These are phyloP conservation scores for Wickerhamiella dianesei DNA, from an alignment of 805 yeast species.

Conservation along the genomic window DNA sequence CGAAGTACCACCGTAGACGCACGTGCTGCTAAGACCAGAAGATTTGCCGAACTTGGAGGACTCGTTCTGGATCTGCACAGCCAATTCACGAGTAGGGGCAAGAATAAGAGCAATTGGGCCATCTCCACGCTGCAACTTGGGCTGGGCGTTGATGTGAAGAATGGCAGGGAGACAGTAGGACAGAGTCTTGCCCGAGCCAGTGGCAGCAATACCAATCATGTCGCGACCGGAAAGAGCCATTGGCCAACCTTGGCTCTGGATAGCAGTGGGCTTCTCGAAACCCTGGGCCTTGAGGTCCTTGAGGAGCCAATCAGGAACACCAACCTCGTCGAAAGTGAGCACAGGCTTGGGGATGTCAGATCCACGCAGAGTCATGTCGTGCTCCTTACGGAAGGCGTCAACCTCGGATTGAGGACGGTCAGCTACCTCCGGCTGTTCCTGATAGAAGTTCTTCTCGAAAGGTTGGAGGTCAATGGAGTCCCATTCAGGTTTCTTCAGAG, in stretches of 20 bases:
- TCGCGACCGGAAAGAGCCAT: constrained; percentile 99
- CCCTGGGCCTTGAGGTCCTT: constrained; percentile 83
- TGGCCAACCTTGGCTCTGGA: constrained; percentile 99
- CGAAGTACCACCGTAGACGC: constrained; percentile 99
- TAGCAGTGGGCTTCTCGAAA: constrained; percentile 86
- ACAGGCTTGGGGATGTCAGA: constrained; percentile 87
- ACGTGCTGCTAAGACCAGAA: constrained; percentile 81
- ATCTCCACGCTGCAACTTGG: constrained; percentile 81
- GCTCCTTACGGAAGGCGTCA: constrained; percentile 57
- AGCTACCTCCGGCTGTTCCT: constrained; percentile 68
- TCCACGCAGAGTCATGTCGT: constrained; percentile 80
- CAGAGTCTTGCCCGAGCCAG: constrained; percentile 98
- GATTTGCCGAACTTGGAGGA: constrained; percentile 88
- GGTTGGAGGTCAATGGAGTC: constrained; percentile 63
- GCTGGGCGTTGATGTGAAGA: constrained; percentile 97
- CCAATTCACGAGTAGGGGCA: constrained; percentile 98
- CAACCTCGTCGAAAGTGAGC: constrained; percentile 87
- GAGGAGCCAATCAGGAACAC: constrained; percentile 78
- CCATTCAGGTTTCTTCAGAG: constrained; percentile 65
- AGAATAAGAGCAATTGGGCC: constrained; percentile 93
- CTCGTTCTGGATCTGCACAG: constrained; percentile 93
- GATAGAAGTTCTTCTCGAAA: constrained; percentile 90
- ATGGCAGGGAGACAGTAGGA: constrained; percentile 95
- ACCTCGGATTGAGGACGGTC: constrained; percentile 65
- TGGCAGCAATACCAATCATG: constrained; percentile 97